Base-by-base conservation (phyloP, 257 asterid species). In the Nicotiana knightiana region DNA sequence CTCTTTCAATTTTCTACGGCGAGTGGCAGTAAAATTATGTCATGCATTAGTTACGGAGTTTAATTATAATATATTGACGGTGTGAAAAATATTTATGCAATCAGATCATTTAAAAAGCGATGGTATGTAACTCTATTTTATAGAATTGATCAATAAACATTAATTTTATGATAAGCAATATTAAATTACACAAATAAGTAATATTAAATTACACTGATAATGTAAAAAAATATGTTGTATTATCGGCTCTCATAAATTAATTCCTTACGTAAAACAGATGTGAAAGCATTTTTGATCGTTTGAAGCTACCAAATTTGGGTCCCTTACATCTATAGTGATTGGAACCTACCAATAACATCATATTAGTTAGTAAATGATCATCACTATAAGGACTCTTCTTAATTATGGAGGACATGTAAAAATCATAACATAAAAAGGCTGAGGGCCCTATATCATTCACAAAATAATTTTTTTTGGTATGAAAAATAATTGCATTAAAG, bases 331-430 rank as follows among this genome's bases (percentile, higher is more conserved):
- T 79, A 65, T 79, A 81, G 76, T 77, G 77, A 75, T 68, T 67
- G 71, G 62, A 81, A 83, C 81, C 76, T 78, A 84, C 67, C 12
- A 57, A 83, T 66, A 82, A 82, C 81, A 77, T 81, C 86, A 85
- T 81, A 80, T 81, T 90, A 82, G 82, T 87, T 88, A 81, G 80
- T 85, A 85, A 80, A 86, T 88, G 79, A 83, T 84, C 80, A 65
- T 87, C 83, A 79, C 80, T 83, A 76, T 85, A 82, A 80, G 76
- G 63, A 46, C 58, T 85, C 53, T 81, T 81, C 80, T 58, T 86
- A 85, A 82, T 87, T 86, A 64, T 88, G 88, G 87, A 86, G 92
- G 90, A 91, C 90, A 87, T 86, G 88, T 90, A 85, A 87, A 88
- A 79, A 84, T 90, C 68, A 83, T 88, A 82, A 84, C 90, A 85